Base-by-base conservation (phyloP, 768 basidiomycete genomes). In the Rhizopogon roseolus region DNA sequence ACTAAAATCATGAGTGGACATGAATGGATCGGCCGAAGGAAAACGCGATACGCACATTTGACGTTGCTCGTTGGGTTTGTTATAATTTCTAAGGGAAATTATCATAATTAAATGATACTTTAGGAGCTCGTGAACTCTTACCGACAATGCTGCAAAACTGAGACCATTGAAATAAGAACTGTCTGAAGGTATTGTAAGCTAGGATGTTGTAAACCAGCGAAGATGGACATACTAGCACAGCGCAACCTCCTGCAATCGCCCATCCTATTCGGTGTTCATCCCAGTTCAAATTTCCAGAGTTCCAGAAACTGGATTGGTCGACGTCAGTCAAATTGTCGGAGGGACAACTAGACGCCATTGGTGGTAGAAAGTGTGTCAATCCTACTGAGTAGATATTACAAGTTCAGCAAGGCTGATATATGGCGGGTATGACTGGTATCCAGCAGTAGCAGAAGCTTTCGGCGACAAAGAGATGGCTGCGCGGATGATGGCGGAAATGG, bases 271-370 rank as follows among this genome's bases (percentile, higher is more conserved):
- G 73, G 69, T 85, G 84, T 13, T 69, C 60, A 56, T 81, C 77
- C 85, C 84, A 87, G 61, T 84, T 72, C 19, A 78, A 49, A 10
- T 77, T 76, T 37, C 75, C 71, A 0, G 72, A 58, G 60, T 71
- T 70, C 87, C 86, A 89, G 64, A 89, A 89, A 9, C 68, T 71
- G 45, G 75, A 73, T 64, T 89, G 83, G 66, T 89, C 86, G 25
- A 80, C 62, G 1, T 55, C 64, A 25, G 66, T 55, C 0, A 73
- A 69, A 58, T 88, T 86, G 50, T 76, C 74, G 0, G 80, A 74
- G 13, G 79, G 79, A 62, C 85, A 86, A 49, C 61, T 58, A 3
- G 56, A 55, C 4, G 57, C 58, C 67, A 68, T 68, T 13, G 11
- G 50, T 52, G 53, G 39, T 34, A 46, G 32, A 46, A 34, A 34